These are phyloP conservation scores for Aristolochia contorta DNA, from an alignment of 164 flowering plant species.

Conservation along the genomic window DNA sequence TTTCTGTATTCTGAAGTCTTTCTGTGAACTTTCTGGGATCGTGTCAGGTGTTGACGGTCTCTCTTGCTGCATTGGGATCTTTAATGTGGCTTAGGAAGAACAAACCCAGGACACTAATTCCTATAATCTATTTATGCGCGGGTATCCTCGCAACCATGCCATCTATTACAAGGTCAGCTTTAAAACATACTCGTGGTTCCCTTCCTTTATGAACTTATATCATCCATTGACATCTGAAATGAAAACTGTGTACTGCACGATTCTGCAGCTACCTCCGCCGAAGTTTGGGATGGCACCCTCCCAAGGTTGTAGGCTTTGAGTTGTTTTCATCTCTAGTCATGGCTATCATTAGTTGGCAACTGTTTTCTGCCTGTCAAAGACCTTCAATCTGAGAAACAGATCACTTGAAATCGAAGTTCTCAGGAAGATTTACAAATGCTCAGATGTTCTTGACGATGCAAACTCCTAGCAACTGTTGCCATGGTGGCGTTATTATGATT, in stretches of 20 bases:
- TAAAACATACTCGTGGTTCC: not conserved
- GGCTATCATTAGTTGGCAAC: conserved; percentile 90
- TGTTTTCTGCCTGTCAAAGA: conserved; percentile 81
- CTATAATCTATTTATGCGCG: conserved; percentile 81
- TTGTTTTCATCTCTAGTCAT: conserved; percentile 64
- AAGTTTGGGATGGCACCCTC: conserved; percentile 84
- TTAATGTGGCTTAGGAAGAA: conserved; percentile 97
- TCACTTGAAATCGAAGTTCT: not conserved
- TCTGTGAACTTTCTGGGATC: not conserved
- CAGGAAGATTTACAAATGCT: too few species aligned
- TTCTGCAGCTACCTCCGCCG: conserved; percentile 75
- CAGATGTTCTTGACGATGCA: too few species aligned
- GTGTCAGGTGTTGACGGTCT: conserved; percentile 69
- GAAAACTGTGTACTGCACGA: not conserved
- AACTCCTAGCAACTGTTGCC: too few species aligned
- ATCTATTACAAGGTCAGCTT: conserved; percentile 69
- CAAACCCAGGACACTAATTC: conserved; percentile 83
- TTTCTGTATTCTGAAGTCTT: not conserved
- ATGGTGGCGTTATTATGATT: too few species aligned
- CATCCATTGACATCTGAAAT: too few species aligned
- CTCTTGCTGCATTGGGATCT: conserved; percentile 95
- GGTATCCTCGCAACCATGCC: conserved; percentile 93
- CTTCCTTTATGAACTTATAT: not conserved
- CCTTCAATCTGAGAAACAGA: conserved; percentile 42
- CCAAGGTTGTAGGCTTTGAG: conserved; percentile 82